Base-by-base conservation (phyloP, 192 early-diverging fungal genomes). In the Gamsiella multidivaricata region DNA sequence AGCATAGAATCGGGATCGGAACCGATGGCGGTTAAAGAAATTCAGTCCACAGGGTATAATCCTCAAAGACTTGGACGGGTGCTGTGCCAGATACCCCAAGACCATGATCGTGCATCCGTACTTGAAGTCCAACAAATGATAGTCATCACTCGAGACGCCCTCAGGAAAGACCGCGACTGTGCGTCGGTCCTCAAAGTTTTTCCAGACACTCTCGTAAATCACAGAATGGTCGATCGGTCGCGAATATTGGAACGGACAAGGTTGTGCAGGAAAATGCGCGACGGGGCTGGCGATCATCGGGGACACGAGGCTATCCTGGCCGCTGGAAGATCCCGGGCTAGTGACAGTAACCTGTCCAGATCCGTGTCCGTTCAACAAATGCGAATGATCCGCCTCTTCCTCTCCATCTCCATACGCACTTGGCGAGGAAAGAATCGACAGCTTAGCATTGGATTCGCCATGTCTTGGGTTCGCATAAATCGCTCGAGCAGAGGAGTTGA, bases 1-100 rank as follows among this genome's bases (percentile, higher is more conserved):
- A 15, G 70, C 75, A 53, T 79, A 82, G 34, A 82, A 76, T 51
- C 69, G 63, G 61, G 69, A 73, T 73, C 81, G 69, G 65, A 82
- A 82, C 69, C 74, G 63, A 69, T 82, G 81, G 41, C 81, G 81
- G 67, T 82, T 79, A 54, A 82, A 82, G 54, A 82, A 82, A 46
- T 82, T 82, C 33, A 82, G 52, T 4, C 81, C 81, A 45, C 81
- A 82, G 18, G 81, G 81, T 51, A 82, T 61, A 56, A 82, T 63
- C 51, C 65, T 72, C 50, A 82, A 39, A 29, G 55, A 73, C 55
- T 65, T 79, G 42, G 69, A 69, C 0, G 59, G 60, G 28, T 69
- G 34, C 14, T 78, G 74, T 0, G 81, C 69, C 39, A 82, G 60
- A 36, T 82, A 82, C 18, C 81, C 81, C 6, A 82, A 54, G 12